Base-by-base conservation (phyloP, 306 rosid species). In the Corylus heterophylla region DNA sequence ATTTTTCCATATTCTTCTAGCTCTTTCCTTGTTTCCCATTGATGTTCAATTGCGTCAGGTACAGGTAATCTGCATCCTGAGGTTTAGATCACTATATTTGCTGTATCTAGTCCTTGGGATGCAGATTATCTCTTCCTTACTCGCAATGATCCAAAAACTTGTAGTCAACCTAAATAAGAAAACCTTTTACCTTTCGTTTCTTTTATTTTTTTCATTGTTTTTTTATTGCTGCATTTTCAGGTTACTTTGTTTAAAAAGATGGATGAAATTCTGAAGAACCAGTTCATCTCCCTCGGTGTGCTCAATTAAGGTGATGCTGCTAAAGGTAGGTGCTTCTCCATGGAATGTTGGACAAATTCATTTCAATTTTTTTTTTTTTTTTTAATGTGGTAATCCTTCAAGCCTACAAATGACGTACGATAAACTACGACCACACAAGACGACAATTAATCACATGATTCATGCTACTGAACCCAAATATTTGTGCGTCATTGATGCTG, bases 1-100 rank as follows among this genome's bases (percentile, higher is more conserved):
- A 56, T 73, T 68, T 71, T 20, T 63, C 37, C 58, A 71, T 56
- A 20, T 69, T 55, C 9, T 31, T 10, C 16, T 31, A 4, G 49
- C 59, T 44, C 7, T 17, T 17, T 25, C 4, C 64, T 54, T 18
- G 35, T 62, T 58, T 50, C 18, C 61, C 22, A 18, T 59, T 37
- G 54, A 56, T 67, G 49, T 48, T 61, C 4, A 78, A 76, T 82
- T 85, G 88, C 62, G 81, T 76, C 12, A 73, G 87, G 89, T 85
- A 78, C 20, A 42, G 89, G 84, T 88, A 88, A 88, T 85, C 88
- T 85, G 89, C 91, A 88, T 85, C 91, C 89, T 88, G 89, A 83
- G 91, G 98, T 92, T 87, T 89, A 89, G 86, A 93, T 77, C 84
- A 78, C 75, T 71, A 7, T 10, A 58, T 75, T 55, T 16, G 18